Conservation (phyloP, 2,329 filamentous ascomycete genomes). For the Aureobasidium subglaciale region DNA sequence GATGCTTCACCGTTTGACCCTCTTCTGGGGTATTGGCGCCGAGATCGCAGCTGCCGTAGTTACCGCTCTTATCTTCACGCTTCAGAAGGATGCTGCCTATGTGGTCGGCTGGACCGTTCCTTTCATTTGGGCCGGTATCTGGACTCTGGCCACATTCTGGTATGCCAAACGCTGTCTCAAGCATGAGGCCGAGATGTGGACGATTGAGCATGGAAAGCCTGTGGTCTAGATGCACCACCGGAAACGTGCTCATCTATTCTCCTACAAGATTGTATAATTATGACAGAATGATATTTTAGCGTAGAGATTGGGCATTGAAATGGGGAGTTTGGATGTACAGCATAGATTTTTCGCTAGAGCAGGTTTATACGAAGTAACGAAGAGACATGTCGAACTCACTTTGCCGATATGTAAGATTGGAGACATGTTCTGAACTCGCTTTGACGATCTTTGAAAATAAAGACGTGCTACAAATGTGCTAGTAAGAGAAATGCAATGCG, state of each 20-base stretch:
- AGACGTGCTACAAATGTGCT: not conserved
- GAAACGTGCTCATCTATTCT: not conserved
- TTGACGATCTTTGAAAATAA: too few species aligned
- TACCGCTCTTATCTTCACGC: slow-evolving; percentile 42
- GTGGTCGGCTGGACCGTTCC: slow-evolving; percentile 44
- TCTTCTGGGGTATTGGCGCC: slow-evolving; percentile 47
- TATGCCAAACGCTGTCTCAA: slow-evolving; percentile 37
- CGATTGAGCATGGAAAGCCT: slow-evolving; percentile 22
- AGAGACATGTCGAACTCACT: not conserved
- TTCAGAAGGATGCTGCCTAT: slow-evolving; percentile 41
- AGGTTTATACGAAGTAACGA: not conserved
- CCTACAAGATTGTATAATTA: slow-evolving; percentile 6
- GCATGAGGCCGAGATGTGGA: slow-evolving; percentile 30
- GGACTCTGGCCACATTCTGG: slow-evolving; percentile 38
- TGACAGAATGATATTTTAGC: slow-evolving; percentile 8
- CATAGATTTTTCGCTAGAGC: not conserved
- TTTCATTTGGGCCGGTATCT: slow-evolving; percentile 44
- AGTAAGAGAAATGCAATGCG: not conserved
- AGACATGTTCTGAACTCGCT: too few species aligned
- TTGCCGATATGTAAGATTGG: too few species aligned
- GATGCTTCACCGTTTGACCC: slow-evolving; percentile 45
- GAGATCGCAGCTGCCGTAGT: slow-evolving; percentile 34
- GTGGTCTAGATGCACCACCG: not conserved
- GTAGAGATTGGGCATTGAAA: not conserved
- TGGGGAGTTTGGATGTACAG: not conserved